A percentile compares a stretch with the other conserved stretches of the same genome.
phyloP scores from a whole-genome alignment of 495 filamentous ascomycete species.

The Penicillium parvum region DNA sequence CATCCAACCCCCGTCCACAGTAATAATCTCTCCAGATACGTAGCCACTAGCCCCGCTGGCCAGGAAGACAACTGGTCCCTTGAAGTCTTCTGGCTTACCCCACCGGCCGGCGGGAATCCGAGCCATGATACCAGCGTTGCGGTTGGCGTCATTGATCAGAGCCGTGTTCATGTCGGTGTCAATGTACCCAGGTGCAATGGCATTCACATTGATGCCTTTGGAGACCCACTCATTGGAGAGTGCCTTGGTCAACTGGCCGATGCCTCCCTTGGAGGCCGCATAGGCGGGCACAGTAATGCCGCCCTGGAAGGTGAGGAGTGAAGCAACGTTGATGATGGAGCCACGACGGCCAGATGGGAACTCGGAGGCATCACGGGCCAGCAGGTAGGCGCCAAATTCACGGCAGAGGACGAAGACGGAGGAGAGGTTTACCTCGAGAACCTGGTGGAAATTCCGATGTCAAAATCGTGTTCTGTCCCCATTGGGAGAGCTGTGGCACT shows the following conservation, averaged over 20 bases:
- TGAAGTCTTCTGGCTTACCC: constrained; percentile 86
- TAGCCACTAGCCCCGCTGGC: constrained; percentile 73
- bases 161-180: constrained; percentile 91
- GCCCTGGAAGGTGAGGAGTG: constrained; percentile 83
- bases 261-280: constrained; percentile 81
- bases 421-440: constrained; percentile 81
- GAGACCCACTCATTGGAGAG: constrained; percentile 83
- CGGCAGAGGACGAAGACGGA: constrained; percentile 79
- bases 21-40: constrained; percentile 74
- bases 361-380: constrained; percentile 51
- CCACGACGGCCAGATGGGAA: constrained; percentile 57
- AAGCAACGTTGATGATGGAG: constrained; percentile 81
- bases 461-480: not conserved
- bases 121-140: constrained; percentile 69
- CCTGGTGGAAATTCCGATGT: constrained; percentile 31
- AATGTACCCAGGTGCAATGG: constrained; percentile 77
- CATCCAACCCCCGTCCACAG: constrained; percentile 95
- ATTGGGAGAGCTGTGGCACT: not conserved
- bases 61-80: constrained; percentile 75
- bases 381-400: constrained; percentile 81
- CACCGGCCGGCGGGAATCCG: constrained; percentile 84
- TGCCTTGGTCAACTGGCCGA: constrained; percentile 83
- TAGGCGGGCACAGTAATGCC: constrained; percentile 89
- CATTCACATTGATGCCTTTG: constrained; percentile 75
- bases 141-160: constrained; percentile 63